Conservation (phyloP, 225 moss, liverwort and hornwort species). For the Pseudoscleropodium purum region DNA sequence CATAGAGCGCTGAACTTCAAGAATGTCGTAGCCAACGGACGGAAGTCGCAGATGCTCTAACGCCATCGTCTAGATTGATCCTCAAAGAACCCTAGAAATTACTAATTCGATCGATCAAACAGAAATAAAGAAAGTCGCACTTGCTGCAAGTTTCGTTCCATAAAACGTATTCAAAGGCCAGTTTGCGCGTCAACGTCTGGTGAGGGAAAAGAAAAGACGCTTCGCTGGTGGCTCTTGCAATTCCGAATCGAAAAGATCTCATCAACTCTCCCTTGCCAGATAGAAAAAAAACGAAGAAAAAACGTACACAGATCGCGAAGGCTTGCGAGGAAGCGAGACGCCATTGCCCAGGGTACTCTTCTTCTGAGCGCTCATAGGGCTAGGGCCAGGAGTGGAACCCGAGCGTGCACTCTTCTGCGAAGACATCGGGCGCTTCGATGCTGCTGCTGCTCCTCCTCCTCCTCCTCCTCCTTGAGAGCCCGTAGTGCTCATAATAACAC, state of each 20-base stretch:
- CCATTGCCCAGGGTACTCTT: constrained; percentile 42
- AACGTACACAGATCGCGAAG: constrained; percentile 42
- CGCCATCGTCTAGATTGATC: not conserved
- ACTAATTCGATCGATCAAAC: not conserved
- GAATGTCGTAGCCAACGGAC: not conserved
- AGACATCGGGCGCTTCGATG: constrained; percentile 44
- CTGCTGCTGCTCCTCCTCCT: not conserved
- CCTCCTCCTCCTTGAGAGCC: constrained; percentile 30
- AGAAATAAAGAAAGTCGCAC: not conserved
- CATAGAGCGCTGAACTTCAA: not conserved
- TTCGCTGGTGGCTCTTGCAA: not conserved
- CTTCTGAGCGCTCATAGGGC: constrained; percentile 27
- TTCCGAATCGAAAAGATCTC: not conserved
- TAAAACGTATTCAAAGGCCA: not conserved
- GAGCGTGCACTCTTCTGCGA: constrained; percentile 43
- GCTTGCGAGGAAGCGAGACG: constrained; percentile 43
- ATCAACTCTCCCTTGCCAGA: not conserved
- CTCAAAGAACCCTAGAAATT: not conserved
- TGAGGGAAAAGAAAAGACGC: not conserved
- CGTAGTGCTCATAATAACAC: constrained; percentile 26
- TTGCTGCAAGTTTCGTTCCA: not conserved
- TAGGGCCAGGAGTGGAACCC: constrained; percentile 14
- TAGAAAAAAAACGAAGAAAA: not conserved
- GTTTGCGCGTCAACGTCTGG: not conserved
- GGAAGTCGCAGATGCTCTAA: not conserved